Evolutionary conservation across 345 rosid genomes (phyloP).

Genomic region (Euclidium syriacum): DNA sequence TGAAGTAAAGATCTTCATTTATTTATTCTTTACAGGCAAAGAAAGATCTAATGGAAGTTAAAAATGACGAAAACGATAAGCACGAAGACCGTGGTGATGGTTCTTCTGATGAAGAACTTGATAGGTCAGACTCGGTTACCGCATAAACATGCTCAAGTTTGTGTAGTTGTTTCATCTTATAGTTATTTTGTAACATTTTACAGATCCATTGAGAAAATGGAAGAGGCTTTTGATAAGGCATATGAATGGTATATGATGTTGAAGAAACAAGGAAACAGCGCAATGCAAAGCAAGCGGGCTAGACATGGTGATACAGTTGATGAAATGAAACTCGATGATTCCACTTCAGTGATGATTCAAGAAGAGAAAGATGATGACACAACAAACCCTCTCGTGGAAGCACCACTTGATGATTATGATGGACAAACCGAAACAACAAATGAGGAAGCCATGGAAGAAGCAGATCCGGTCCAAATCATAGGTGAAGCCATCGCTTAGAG

Average conservation of each 20-base stretch:
- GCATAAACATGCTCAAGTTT: not conserved
- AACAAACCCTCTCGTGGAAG: conserved; percentile 84
- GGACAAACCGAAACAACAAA: conserved; percentile 52
- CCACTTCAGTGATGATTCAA: conserved; percentile 69
- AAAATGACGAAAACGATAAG: conserved; percentile 53
- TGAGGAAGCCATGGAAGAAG: conserved; percentile 72
- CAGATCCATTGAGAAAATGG: conserved; percentile 77
- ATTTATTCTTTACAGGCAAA: conserved; percentile 54
- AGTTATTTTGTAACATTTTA: conserved; percentile 16
- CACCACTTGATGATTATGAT: conserved; percentile 62
- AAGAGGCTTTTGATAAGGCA: conserved; percentile 66
- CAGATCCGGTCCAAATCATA: too few relatives aligned
- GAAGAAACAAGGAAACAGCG: conserved; percentile 71
- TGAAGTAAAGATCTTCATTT: not conserved
- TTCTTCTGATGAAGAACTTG: conserved; percentile 65
- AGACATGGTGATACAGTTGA: conserved; percentile 47
- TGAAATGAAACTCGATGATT: conserved; percentile 40
- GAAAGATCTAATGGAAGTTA: conserved; percentile 74
- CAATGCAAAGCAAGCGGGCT: conserved; percentile 79
- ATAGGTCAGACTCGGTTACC: conserved; percentile 38
- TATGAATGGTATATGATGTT: conserved; percentile 63
- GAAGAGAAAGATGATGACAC: conserved; percentile 50
- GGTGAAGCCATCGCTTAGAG: too few relatives aligned
- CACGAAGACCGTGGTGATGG: conserved; percentile 39
- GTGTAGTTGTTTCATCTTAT: not conserved